Base-by-base conservation (phyloP, 768 basidiomycete species). In the Candolleomyces aberdarensis region DNA sequence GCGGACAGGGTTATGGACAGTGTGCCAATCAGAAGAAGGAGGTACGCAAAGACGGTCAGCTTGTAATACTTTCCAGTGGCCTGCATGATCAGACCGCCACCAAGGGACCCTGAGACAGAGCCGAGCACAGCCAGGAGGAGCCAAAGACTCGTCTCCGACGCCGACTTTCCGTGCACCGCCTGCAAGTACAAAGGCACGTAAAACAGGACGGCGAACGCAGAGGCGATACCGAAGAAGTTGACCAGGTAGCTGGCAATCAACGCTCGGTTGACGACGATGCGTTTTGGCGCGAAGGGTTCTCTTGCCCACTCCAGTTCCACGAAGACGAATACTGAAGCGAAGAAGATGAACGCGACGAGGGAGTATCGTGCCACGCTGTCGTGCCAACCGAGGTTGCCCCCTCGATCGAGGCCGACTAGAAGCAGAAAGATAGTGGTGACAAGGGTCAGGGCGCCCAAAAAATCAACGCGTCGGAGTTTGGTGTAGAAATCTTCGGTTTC, bases 381-480 rank as follows among this genome's bases (percentile, higher is more conserved):
- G 14, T 58, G 63, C 83, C 83, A 84, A 4, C 82, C 74, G 3
- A 78, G 64, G 64, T 83, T 81, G 5, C 82, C 81, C 1, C 82
- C 83, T 15, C 79, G 72, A 63, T 88, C 85, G 10, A 88, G 73
- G 1, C 78, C 85, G 57, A 85, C 74, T 43, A 89, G 80, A 3
- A 89, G 76, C 65, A 76, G 74, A 70, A 85, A 83, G 19, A 87
- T 74, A 22, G 83, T 72, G n/a, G 80, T 57, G 22, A 88, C 78
- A 48, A 89, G 82, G 6, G 79, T 74, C 47, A 80, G 44, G 0
- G 86, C 84, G 17, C 88, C 88, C 4, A 73, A 71, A 64, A 87
- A 87, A 72, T 90, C 88, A 60, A 90, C 75, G 17, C 87, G 80
- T 59, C 77, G 80, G 56, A 89, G 71, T 61, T 86, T 88, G 6